Base-by-base conservation (phyloP, 805 yeast genomes). In the Suhomyces sp. region DNA sequence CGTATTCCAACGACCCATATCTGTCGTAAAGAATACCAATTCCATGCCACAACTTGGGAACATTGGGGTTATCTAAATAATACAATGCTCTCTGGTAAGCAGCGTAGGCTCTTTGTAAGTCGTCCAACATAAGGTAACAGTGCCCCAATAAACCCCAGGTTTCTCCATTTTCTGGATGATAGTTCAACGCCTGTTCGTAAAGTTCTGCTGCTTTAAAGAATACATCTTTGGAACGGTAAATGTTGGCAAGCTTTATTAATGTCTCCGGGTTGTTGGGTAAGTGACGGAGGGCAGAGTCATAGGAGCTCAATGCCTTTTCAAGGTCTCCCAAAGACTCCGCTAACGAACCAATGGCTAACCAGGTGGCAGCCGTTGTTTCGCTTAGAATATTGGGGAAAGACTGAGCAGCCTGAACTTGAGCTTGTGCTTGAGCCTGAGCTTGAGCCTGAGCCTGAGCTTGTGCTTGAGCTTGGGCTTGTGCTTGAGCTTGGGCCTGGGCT, bases 1-100 rank as follows among this genome's bases (percentile, higher is more conserved):
- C 98, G 53, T 91, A 93, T 64, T 91, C 98, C 45, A 91, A 67
- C 4, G 95, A 85, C 18, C 98, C 98, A 59, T 93, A 93, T 35
- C 98, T 73, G 61, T 93, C 98, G 60, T 93, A 93, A 42, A 93
- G 72, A 40, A 93, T 93, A 22, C 98, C 98, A 46, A 93, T 91
- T 0, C 98, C 98, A 62, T 93, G 97, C 98, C 98, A 93, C 48
- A 93, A 75, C 57, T 88, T 88, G 38, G 98, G 98, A 36, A 90
- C 97, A 48, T 88, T 87, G 30, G 96, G 95, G 54, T 93, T 91
- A 44, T 85, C 87, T 55, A 90, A 66, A 58, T 88, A 93, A 60
- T 86, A 84, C 31, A 93, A 69, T 3, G 98, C 98, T 56, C 95
- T 90, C 66, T 93, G 98, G 65, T 93, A 93, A 3, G 98, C 95